Evolutionary conservation across 2,329 filamentous ascomycete genomes (phyloP).

Genomic region (Coleophoma eucalyptorum): DNA sequence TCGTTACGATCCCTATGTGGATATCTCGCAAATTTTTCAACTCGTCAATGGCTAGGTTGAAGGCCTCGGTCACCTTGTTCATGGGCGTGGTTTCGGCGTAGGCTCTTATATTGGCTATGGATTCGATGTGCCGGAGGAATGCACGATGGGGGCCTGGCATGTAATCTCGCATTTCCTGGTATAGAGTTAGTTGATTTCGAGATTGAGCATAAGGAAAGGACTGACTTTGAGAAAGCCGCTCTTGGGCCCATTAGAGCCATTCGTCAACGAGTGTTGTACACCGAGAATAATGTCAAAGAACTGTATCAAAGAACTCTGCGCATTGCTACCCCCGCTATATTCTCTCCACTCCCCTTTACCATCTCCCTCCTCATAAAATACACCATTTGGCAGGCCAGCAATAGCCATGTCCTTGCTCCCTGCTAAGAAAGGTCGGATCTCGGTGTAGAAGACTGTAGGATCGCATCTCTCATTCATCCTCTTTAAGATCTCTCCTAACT

Average conservation of each 20-base stretch:
- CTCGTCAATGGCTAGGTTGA: constrained; percentile 71
- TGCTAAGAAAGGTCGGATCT: constrained; percentile 82
- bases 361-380: constrained; percentile 76
- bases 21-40: constrained; percentile 75
- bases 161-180: constrained; percentile 71
- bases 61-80: constrained; percentile 52
- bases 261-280: constrained; percentile 62
- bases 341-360: constrained; percentile 67
- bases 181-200: neutral
- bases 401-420: constrained; percentile 90
- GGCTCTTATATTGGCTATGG: constrained; percentile 69
- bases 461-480: constrained; percentile 90
- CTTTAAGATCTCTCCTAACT: constrained; percentile 64
- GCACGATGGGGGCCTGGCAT: constrained; percentile 83
- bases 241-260: constrained; percentile 18
- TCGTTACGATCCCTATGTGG: constrained; percentile 84
- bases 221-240: constrained; percentile 18
- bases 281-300: constrained; percentile 88
- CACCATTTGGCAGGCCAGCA: constrained; percentile 76
- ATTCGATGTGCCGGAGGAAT: constrained; percentile 70
- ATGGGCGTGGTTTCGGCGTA: constrained; percentile 46
- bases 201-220: neutral
- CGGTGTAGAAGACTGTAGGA: constrained; percentile 83
- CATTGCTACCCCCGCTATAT: constrained; percentile 87
- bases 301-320: constrained; percentile 87